These are phyloP conservation scores for Aspergillus steynii DNA, from an alignment of 495 filamentous ascomycete species.

Conservation along the genomic window DNA sequence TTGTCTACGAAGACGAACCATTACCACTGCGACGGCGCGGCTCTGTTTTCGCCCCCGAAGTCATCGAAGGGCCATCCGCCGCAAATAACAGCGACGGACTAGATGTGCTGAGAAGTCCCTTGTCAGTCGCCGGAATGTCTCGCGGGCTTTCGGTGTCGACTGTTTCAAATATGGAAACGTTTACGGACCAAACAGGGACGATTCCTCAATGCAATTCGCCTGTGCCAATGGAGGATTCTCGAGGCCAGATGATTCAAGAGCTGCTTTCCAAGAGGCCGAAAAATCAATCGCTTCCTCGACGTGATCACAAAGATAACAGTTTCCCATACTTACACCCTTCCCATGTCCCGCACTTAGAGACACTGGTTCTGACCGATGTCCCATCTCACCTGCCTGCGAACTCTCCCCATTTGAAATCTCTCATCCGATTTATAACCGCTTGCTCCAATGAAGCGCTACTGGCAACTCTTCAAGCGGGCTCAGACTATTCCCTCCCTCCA, in stretches of 20 bases:
- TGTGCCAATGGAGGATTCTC: conserved; percentile 26
- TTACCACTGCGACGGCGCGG: conserved; percentile 34
- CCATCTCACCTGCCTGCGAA: conserved; percentile 50
- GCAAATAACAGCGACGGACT: conserved; percentile 2
- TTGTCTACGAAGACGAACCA: conserved; percentile 29
- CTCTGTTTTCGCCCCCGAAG: conserved; percentile 49
- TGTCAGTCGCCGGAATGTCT: background rate
- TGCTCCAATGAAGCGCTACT: conserved; percentile 60
- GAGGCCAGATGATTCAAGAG: conserved; percentile 32
- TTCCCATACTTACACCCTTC: conserved; percentile 56
- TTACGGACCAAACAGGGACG: conserved; percentile 10
- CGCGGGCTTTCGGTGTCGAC: conserved; percentile 13
- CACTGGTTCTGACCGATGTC: conserved; percentile 59
- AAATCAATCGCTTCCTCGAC: conserved; percentile 29
- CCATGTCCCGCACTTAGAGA: conserved; percentile 56
- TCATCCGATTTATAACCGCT: conserved; percentile 58
- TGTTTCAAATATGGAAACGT: conserved; percentile 6
- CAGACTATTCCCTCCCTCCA: conserved; percentile 52
- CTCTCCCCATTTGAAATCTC: conserved; percentile 45
- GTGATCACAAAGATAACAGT: conserved; percentile 30
- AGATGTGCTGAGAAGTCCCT: background rate
- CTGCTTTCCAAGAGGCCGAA: conserved; percentile 39
- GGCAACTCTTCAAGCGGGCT: conserved; percentile 53
- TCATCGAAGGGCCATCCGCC: conserved; percentile 18
- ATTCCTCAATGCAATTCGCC: conserved; percentile 28